A percentile compares a stretch with the other conserved stretches of the same genome.
Conservation (phyloP, 192 early-diverging fungal genomes). For the Rhizophagus prolifer region DNA sequence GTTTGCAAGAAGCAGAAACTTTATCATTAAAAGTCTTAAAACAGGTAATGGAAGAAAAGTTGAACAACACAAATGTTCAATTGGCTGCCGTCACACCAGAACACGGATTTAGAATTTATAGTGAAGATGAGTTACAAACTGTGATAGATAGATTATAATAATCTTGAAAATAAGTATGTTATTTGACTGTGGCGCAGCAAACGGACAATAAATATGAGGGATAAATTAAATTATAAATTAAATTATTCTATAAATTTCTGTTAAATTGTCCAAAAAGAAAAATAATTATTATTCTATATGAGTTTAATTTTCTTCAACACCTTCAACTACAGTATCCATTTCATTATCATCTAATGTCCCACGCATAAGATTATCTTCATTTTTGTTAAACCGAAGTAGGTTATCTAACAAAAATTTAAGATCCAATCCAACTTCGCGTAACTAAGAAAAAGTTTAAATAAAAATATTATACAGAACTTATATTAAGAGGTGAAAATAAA, state of each 20-base stretch:
- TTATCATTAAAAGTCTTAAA: conserved; percentile 95
- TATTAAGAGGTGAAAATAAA: not conserved
- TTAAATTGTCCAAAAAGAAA: too few relatives aligned
- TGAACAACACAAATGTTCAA: conserved; percentile 94
- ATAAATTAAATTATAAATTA: too few relatives aligned
- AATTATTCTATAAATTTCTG: too few relatives aligned
- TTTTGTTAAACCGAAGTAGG: not conserved
- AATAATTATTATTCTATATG: not conserved
- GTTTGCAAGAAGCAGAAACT: conserved; percentile 81
- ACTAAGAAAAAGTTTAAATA: not conserved
- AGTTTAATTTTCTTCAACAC: not conserved
- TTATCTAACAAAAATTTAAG: conserved; percentile 27
- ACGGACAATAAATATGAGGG: not conserved
- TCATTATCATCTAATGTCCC: too few relatives aligned
- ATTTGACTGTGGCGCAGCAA: not conserved
- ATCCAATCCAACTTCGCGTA: conserved; percentile 25
- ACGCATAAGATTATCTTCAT: not conserved
- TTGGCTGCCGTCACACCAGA: conserved; percentile 83
- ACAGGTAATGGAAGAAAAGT: conserved; percentile 99
- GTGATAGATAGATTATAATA: conserved; percentile 71
- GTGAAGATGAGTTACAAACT: conserved; percentile 75
- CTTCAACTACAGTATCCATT: not conserved
- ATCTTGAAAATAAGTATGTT: not conserved
- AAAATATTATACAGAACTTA: not conserved
- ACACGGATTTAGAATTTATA: conserved; percentile 77